A percentile compares a stretch with the other conserved stretches of the same genome.
These are phyloP conservation scores for Arthrobotrys entomopaga DNA, from an alignment of 2,329 filamentous ascomycete genomes.

Conservation along the genomic window DNA sequence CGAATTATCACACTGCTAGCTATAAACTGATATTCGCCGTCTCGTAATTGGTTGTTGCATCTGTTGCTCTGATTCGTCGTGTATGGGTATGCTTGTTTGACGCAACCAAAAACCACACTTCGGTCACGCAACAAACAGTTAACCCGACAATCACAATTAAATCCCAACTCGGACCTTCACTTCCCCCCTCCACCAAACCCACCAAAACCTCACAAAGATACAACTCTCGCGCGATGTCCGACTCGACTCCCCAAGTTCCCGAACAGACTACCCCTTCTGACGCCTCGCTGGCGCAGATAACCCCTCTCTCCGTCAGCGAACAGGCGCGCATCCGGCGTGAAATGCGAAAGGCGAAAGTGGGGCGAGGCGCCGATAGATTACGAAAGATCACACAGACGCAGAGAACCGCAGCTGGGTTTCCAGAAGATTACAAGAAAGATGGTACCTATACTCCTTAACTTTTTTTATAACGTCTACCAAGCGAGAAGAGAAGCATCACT, in stretches of 20 bases:
- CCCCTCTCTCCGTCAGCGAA: constrained; percentile 64
- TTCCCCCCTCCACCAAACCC: constrained; percentile 11
- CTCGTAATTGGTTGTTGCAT: too few relatives aligned
- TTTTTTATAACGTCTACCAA: neutral
- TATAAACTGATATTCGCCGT: too few relatives aligned
- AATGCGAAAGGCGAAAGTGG: constrained; percentile 81
- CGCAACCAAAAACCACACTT: neutral
- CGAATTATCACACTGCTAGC: too few relatives aligned
- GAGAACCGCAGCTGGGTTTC: constrained; percentile 55
- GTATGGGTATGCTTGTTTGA: constrained; percentile 8
- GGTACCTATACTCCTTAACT: constrained; percentile 26
- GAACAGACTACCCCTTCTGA: constrained; percentile 48
- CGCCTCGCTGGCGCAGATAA: constrained; percentile 54
- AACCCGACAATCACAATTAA: constrained; percentile 8
- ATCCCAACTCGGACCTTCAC: neutral
- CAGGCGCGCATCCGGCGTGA: constrained; percentile 81
- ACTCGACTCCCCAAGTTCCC: constrained; percentile 42
- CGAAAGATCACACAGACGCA: constrained; percentile 73
- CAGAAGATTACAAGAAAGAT: constrained; percentile 50
- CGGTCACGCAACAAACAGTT: constrained; percentile 24
- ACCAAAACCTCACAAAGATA: neutral
- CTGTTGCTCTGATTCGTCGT: neutral
- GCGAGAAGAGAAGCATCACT: neutral
- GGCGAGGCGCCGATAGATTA: constrained; percentile 75
- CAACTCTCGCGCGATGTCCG: constrained; percentile 29